phyloP scores from a whole-genome alignment of 1,284 basidiomycete species.

The Coniferiporia weirii region DNA sequence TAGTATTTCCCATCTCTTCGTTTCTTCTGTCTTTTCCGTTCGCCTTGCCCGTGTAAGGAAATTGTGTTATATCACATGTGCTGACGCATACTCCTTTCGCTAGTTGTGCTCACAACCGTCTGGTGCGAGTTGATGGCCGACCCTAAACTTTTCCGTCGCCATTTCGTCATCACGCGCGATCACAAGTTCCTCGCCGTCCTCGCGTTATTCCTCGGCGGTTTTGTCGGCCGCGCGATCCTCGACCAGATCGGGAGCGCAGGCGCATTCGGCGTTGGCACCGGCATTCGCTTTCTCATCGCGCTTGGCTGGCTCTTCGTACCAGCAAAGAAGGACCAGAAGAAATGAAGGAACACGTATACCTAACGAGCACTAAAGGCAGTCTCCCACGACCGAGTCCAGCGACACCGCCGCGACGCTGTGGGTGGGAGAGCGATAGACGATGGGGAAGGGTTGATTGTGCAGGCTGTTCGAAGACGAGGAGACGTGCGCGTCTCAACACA shows the following conservation, averaged over 20 bases:
- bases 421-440: too few relatives aligned
- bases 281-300: constrained; percentile 57
- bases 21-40: neutral
- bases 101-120: constrained; percentile 70
- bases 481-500: too few relatives aligned
- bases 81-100: neutral
- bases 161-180: constrained; percentile 59
- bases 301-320: constrained; percentile 68
- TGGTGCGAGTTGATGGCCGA: constrained; percentile 86
- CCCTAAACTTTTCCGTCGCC: constrained; percentile 60
- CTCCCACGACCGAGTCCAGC: too few relatives aligned
- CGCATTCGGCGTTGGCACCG: constrained; percentile 65
- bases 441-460: too few relatives aligned
- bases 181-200: constrained; percentile 66
- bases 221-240: constrained; percentile 62
- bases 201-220: constrained; percentile 72
- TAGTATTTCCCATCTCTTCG: constrained; percentile 18
- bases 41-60: constrained; percentile 4
- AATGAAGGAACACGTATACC: neutral
- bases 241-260: constrained; percentile 57
- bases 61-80: too few relatives aligned
- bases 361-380: too few relatives aligned
- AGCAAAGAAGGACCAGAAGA: constrained; percentile 30
- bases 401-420: too few relatives aligned
- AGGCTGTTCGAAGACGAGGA: too few relatives aligned